A percentile compares a stretch with the other conserved stretches of the same genome.
These are phyloP conservation scores for Ustilago loliicola DNA, from an alignment of 1,284 basidiomycete species.

Conservation along the genomic window DNA sequence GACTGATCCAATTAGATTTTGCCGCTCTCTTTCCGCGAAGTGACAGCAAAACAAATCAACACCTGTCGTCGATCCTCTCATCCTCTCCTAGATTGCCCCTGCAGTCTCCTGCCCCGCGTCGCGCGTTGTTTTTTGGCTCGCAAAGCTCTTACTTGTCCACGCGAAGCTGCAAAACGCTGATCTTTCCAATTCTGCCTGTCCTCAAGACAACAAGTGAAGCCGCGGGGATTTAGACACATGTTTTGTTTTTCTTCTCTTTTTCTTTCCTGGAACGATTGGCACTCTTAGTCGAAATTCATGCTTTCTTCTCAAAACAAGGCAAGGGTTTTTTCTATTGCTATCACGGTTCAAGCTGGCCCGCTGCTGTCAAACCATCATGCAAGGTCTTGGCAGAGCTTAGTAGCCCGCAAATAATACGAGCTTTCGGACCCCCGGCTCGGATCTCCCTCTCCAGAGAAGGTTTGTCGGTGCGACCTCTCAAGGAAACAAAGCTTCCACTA, in stretches of 20 bases:
- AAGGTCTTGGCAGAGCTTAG: too few species aligned
- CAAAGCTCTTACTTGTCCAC: not conserved
- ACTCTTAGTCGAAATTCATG: not conserved
- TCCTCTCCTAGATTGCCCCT: not conserved
- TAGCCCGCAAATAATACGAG: too few species aligned
- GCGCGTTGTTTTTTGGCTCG: not conserved
- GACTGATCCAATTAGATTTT: constrained; percentile 4
- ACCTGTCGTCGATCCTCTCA: not conserved
- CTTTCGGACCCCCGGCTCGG: too few species aligned
- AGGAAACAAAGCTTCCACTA: not conserved
- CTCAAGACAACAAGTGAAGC: constrained; percentile 3
- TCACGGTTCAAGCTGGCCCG: too few species aligned
- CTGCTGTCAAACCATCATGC: too few species aligned
- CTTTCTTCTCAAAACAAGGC: not conserved
- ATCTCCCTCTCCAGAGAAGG: too few species aligned
- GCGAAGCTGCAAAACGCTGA: constrained; percentile 5
- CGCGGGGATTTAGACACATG: constrained; percentile 3
- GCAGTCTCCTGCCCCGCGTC: constrained; percentile 1
- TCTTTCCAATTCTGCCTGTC: not conserved
- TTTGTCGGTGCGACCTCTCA: too few species aligned
- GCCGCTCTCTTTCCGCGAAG: not conserved
- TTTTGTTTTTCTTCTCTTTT: constrained; percentile 3
- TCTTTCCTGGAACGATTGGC: constrained; percentile 4
- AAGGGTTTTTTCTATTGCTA: too few species aligned
- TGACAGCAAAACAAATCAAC: constrained; percentile 4